A percentile compares a stretch with the other conserved stretches of the same genome.
These are phyloP conservation scores for Bombardia bombarda DNA, from an alignment of 495 filamentous ascomycete genomes.

Conservation along the genomic window DNA sequence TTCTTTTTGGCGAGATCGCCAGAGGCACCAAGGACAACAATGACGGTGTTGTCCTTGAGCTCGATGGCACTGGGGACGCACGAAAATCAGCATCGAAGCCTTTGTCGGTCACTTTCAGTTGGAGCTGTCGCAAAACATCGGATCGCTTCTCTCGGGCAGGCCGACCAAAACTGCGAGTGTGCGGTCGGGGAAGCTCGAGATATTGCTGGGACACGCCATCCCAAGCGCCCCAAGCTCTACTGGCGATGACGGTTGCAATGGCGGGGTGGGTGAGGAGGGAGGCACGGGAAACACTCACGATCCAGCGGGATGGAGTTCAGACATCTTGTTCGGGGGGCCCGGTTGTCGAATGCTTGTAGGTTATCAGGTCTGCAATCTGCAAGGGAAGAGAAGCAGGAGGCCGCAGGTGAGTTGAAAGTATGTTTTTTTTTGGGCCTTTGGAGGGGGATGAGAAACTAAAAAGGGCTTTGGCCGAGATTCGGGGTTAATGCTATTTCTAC, in stretches of 20 bases:
- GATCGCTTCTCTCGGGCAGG: too few species aligned
- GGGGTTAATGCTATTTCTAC: slow-evolving; percentile 31
- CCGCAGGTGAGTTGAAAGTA: too few species aligned
- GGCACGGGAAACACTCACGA: slow-evolving; percentile 36
- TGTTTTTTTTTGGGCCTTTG: slow-evolving; percentile 3
- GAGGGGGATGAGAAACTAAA: slow-evolving; percentile 16
- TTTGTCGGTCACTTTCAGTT: too few species aligned
- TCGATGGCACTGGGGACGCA: slow-evolving; percentile 49
- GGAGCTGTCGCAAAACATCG: too few species aligned
- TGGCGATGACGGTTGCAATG: slow-evolving; percentile 15
- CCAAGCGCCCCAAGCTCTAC: slow-evolving; percentile 14
- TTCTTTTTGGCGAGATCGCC: slow-evolving; percentile 99
- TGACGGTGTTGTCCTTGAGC: slow-evolving; percentile 97
- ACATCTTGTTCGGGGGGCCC: slow-evolving; percentile 22
- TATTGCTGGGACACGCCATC: too few species aligned
- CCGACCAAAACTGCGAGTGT: too few species aligned
- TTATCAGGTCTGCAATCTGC: too few species aligned
- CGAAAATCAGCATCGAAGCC: slow-evolving; percentile 8
- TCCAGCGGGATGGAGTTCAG: slow-evolving; percentile 23
- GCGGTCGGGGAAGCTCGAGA: too few species aligned
- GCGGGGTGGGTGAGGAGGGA: slow-evolving; percentile 30
- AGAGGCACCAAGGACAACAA: slow-evolving; percentile 94
- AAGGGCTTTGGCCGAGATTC: slow-evolving; percentile 13
- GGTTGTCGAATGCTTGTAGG: slow-evolving; percentile 3
- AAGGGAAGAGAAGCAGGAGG: too few species aligned